Conservation (phyloP, 129 eudicot species). For the Helichrysum umbraculigerum region DNA sequence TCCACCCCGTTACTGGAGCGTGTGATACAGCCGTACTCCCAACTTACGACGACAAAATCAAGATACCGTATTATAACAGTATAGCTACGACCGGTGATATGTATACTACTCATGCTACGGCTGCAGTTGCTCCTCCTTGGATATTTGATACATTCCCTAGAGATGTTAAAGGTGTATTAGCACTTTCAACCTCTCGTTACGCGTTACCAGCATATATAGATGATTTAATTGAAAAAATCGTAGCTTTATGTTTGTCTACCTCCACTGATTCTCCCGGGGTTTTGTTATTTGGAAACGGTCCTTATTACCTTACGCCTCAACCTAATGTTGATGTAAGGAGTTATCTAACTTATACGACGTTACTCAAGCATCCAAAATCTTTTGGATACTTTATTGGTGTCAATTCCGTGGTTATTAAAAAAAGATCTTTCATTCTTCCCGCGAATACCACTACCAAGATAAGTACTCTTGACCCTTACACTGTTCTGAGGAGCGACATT, state of each 20-base stretch:
- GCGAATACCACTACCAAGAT: slow-evolving; percentile 6
- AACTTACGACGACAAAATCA: background rate
- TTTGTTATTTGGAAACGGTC: slow-evolving; percentile 2
- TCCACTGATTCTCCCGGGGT: background rate
- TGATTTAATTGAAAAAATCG: background rate
- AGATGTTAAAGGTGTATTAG: background rate
- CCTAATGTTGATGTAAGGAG: background rate
- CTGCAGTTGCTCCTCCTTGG: background rate
- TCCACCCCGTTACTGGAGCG: background rate
- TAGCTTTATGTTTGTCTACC: slow-evolving; percentile 15
- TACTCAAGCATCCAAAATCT: slow-evolving; percentile 9
- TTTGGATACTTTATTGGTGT: slow-evolving; percentile 26
- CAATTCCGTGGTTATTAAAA: background rate
- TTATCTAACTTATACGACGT: background rate
- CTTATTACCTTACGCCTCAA: slow-evolving; percentile 10
- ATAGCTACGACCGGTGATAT: background rate
- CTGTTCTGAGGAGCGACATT: slow-evolving; percentile 13
- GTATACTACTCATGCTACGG: background rate
- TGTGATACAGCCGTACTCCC: background rate
- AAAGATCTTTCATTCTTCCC: background rate
- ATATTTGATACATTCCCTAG: background rate
- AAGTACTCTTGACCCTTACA: slow-evolving; percentile 22
- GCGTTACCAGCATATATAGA: slow-evolving; percentile 8
- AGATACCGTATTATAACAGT: no score
- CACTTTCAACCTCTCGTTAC: background rate